Evolutionary conservation across 257 asterid species (phyloP).

Genomic region (Fraxinus cuspidata): DNA sequence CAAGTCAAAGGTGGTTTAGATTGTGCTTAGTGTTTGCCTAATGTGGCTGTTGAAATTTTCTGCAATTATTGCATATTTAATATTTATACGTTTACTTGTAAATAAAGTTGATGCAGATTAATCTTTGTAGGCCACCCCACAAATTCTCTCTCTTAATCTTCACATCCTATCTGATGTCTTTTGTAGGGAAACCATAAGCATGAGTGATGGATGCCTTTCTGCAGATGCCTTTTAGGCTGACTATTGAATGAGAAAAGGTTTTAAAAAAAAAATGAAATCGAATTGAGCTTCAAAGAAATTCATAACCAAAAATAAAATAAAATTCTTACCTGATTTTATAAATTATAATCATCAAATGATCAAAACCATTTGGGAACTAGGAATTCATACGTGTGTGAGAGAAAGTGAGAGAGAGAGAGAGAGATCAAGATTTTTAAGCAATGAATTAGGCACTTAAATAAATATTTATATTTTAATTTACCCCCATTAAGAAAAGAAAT

Average conservation of each 20-base stretch:
- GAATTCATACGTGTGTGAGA: not conserved
- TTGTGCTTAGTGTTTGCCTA: conserved; percentile 21
- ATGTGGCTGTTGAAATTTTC: conserved; percentile 33
- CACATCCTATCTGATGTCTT: conserved; percentile 27
- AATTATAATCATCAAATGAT: too few relatives aligned
- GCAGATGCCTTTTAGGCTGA: conserved; percentile 15
- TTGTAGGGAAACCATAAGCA: conserved; percentile 29
- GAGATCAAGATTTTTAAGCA: not conserved
- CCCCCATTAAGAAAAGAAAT: not conserved
- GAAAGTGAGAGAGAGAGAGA: not conserved
- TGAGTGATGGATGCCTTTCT: conserved; percentile 21
- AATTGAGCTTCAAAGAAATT: too few relatives aligned
- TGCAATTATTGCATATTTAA: conserved; percentile 9
- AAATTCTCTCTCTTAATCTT: conserved; percentile 3
- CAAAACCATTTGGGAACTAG: too few relatives aligned
- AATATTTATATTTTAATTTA: too few relatives aligned
- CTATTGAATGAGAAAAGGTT: too few relatives aligned
- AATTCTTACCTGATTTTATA: too few relatives aligned
- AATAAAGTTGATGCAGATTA: conserved; percentile 21
- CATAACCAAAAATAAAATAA: too few relatives aligned
- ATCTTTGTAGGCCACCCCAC: not conserved
- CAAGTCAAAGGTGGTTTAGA: conserved; percentile 36
- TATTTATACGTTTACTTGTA: conserved; percentile 8
- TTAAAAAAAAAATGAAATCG: too few relatives aligned
- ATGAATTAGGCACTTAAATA: too few relatives aligned